A percentile compares a stretch with the other conserved stretches of the same genome.
These are phyloP conservation scores for Periconia digitata DNA, from an alignment of 2,329 filamentous ascomycete genomes.

Conservation along the genomic window DNA sequence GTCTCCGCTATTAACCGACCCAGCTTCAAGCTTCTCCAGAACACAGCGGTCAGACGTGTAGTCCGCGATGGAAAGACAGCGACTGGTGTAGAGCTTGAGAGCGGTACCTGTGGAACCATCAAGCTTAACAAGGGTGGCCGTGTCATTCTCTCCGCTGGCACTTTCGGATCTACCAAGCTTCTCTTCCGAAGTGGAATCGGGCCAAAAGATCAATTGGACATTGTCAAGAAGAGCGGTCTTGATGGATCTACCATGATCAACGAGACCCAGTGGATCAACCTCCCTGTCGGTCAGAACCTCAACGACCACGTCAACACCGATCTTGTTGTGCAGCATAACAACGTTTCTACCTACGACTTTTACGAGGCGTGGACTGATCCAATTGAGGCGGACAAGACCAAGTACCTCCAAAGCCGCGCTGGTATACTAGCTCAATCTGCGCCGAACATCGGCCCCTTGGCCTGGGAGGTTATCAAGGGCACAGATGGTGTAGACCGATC, in stretches of 20 bases:
- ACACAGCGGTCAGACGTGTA: conserved; percentile 68
- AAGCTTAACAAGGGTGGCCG: conserved; percentile 63
- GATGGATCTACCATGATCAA: conserved; percentile 49
- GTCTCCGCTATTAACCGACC: conserved; percentile 59
- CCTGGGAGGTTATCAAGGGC: conserved; percentile 60
- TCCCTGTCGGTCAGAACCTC: conserved; percentile 55
- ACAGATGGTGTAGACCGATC: conserved; percentile 63
- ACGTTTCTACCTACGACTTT: conserved; percentile 65
- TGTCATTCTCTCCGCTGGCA: conserved; percentile 68
- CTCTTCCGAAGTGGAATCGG: conserved; percentile 71
- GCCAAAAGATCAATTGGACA: conserved; percentile 52
- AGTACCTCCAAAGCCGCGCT: conserved; percentile 51
- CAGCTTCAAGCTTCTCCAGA: conserved; percentile 69
- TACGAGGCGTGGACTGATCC: conserved; percentile 59
- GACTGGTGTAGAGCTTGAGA: conserved; percentile 70
- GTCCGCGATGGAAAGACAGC: conserved; percentile 63
- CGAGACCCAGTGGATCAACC: conserved; percentile 51
- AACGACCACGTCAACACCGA: conserved; percentile 61
- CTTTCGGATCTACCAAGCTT: conserved; percentile 70
- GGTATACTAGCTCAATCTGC: conserved; percentile 66
- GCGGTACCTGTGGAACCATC: conserved; percentile 61
- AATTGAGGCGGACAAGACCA: conserved; percentile 42
- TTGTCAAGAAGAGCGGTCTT: conserved; percentile 46
- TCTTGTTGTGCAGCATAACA: conserved; percentile 54
- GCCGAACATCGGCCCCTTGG: conserved; percentile 65